Evolutionary conservation across 2,329 filamentous ascomycete species (phyloP).

Genomic region (Penicillium griseofulvum): DNA sequence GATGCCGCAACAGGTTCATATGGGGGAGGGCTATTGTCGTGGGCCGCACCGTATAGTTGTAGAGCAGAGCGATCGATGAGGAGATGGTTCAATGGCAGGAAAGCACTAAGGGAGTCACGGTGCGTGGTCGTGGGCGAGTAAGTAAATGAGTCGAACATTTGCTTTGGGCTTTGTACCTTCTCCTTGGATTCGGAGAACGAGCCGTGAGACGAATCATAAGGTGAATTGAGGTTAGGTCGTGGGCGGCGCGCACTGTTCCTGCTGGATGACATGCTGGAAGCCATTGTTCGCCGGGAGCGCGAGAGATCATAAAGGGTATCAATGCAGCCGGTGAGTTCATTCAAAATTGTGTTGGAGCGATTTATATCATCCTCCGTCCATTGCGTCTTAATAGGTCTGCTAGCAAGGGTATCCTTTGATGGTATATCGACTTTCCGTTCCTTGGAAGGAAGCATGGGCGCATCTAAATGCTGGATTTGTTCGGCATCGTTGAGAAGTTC

Average conservation of each 20-base stretch:
- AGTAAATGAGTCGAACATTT: constrained; percentile 25
- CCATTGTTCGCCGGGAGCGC: constrained; percentile 51
- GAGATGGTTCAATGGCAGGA: constrained; percentile 31
- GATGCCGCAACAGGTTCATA: constrained; percentile 45
- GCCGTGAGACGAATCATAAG: constrained; percentile 32
- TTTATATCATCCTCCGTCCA: constrained; percentile 53
- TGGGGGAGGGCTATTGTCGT: constrained; percentile 42
- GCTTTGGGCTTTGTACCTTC: constrained; percentile 22
- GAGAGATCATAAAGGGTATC: constrained; percentile 66
- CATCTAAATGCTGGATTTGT: constrained; percentile 50
- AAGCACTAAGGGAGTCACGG: constrained; percentile 22
- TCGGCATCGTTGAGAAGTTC: constrained; percentile 63
- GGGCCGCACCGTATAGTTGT: constrained; percentile 39
- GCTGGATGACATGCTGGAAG: constrained; percentile 37
- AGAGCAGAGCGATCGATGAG: constrained; percentile 42
- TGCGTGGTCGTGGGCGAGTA: constrained; percentile 25
- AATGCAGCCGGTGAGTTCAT: constrained; percentile 61
- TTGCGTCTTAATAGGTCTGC: constrained; percentile 37
- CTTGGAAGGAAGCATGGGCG: constrained; percentile 39
- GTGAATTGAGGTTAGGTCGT: constrained; percentile 25
- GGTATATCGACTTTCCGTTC: constrained; percentile 32
- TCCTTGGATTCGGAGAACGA: constrained; percentile 40
- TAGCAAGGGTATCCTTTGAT: constrained; percentile 31
- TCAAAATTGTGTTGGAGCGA: constrained; percentile 58
- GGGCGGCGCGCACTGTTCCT: constrained; percentile 28